Evolutionary conservation across 2,329 filamentous ascomycete species (phyloP).

Genomic region (Fusarium pilosicola): DNA sequence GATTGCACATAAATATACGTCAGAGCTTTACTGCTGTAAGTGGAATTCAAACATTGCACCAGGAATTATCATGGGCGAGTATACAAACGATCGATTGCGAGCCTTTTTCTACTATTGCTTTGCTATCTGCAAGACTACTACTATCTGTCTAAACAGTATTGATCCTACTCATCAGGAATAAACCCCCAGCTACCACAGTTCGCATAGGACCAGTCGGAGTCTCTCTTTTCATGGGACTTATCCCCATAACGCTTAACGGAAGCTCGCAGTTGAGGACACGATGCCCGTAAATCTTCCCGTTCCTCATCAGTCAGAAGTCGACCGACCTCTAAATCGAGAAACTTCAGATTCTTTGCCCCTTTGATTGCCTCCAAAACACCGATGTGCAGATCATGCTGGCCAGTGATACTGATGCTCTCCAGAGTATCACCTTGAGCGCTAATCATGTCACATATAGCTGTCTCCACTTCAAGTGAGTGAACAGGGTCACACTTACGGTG

Average conservation of each 20-base stretch:
- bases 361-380: background rate
- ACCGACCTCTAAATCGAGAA: background rate
- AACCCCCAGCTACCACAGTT: background rate
- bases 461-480: background rate
- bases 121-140: background rate
- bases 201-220: background rate
- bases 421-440: background rate
- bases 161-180: background rate
- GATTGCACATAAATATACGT: background rate
- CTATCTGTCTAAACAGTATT: background rate
- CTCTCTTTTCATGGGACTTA: fast-evolving
- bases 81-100: background rate
- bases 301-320: background rate
- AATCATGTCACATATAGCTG: background rate
- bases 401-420: background rate
- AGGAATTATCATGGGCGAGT: background rate
- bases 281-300: background rate
- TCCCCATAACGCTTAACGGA: background rate
- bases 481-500: background rate
- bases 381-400: background rate
- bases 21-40: background rate
- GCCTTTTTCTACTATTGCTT: background rate
- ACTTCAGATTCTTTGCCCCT: background rate
- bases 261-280: background rate
- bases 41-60: background rate